Conservation (phyloP, 176 grass and related monocot species). For the Aegilops longissima region DNA sequence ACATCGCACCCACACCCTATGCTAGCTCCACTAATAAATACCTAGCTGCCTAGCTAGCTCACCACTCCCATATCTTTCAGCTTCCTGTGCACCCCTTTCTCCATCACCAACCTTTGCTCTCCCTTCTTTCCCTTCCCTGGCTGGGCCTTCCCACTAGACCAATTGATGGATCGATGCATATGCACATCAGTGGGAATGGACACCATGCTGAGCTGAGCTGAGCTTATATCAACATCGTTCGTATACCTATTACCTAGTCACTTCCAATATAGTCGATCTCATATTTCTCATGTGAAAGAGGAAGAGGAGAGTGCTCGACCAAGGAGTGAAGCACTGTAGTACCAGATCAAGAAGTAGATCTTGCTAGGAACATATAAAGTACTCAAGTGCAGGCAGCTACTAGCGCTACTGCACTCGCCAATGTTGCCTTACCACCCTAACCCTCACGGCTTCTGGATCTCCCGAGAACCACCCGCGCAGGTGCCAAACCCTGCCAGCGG, state of each 20-base stretch:
- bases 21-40: constrained; percentile 16
- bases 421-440: constrained; percentile 68
- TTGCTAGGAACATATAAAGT: constrained; percentile 20
- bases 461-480: constrained; percentile 28
- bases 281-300: constrained; percentile 6
- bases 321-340: constrained; percentile 12
- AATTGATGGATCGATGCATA: constrained; percentile 21
- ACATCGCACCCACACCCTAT: not conserved
- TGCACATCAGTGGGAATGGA: not conserved
- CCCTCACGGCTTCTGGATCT: constrained; percentile 42
- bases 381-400: not conserved
- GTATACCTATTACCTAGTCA: not conserved
- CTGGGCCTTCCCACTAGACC: not conserved
- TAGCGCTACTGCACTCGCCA: not conserved
- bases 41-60: constrained; percentile 29
- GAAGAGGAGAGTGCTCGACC: not conserved
- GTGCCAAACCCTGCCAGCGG: constrained; percentile 31
- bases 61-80: constrained; percentile 41
- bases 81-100: constrained; percentile 47
- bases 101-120: constrained; percentile 22
- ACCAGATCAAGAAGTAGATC: constrained; percentile 39
- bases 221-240: not conserved
- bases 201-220: constrained; percentile 28
- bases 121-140: not conserved
- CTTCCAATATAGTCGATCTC: not conserved